Conservation (phyloP, 2,329 filamentous ascomycete genomes). For the Pestalotiopsis fici region DNA sequence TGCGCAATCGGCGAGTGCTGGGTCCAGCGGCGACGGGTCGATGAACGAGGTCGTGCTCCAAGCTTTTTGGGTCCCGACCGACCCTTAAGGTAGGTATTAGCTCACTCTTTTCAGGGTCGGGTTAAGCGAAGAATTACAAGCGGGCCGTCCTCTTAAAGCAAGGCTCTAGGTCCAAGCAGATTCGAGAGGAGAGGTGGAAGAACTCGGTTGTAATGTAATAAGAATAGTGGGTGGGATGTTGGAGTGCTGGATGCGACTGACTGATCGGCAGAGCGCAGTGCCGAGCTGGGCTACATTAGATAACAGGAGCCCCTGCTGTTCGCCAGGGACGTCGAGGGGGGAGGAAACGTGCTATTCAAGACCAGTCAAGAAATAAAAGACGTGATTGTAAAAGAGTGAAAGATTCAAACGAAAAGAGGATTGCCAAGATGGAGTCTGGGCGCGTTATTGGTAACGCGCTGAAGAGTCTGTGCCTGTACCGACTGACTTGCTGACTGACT, state of each 20-base stretch:
- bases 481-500: too few relatives aligned
- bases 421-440: neutral
- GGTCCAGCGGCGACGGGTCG: neutral
- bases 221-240: neutral
- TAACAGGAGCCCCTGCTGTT: neutral
- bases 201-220: neutral
- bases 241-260: neutral
- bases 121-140: constrained; percentile 1
- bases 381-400: neutral
- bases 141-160: neutral
- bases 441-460: neutral
- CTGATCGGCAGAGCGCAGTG: constrained; percentile 7
- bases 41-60: constrained; percentile 5
- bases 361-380: neutral
- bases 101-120: neutral
- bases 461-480: neutral
- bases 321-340: neutral
- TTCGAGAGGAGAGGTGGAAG: neutral
- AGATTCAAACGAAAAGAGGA: neutral
- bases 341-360: neutral
- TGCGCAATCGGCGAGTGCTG: constrained; percentile 2
- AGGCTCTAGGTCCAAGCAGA: neutral
- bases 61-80: neutral
- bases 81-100: neutral
- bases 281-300: neutral